Base-by-base conservation (phyloP, 306 rosid species). In the Lotus japonicus region DNA sequence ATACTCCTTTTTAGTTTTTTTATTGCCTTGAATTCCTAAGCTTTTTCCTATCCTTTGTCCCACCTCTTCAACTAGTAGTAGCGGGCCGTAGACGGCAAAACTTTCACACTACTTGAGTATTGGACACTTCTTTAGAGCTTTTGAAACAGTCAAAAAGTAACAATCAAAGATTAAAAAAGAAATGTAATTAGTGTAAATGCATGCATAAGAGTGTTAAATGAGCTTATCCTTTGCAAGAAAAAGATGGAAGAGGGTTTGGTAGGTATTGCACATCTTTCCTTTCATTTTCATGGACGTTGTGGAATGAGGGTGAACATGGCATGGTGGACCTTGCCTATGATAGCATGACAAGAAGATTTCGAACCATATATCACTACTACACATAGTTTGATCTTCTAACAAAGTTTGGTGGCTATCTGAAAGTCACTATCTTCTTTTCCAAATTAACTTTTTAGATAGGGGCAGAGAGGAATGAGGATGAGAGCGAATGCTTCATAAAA, bases 31-130 rank as follows among this genome's bases (percentile, higher is more conserved):
- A 70, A 59, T 78, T 53, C 35, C 68, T 46, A 11, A 54, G 18
- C 56, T 5, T 67, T 50, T 55, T 18, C 31, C 7, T 31, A 9
- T 11, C 43, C n/a, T 9, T 7, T 56, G 64, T 10, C 77, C 75
- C 69, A 71, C 78, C 51, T 1, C 51, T 44, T n/a, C 55, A 28
- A 49, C 46, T 58, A 2, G 3, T 33, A 42, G 33, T 66, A n/a
- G 81, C 89, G 83, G 84, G 82, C 58, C 82, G 36, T 65, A 7
- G 18, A 80, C 89, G 87, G 84, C 89, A 82, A 71, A 61, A 36
- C 41, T 15, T 67, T 45, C 43, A 36, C 39, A 43, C 42, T 69
- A 52, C 48, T 66, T 26, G 46, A 59, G 42, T 45, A 50, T 18
- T 64, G 12, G 8, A 51, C 58, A 59, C 35, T 76, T 61, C 50